Evolutionary conservation across 169 alveolate genomes (phyloP).

Genomic region (Plasmodium billcollinsi): DNA sequence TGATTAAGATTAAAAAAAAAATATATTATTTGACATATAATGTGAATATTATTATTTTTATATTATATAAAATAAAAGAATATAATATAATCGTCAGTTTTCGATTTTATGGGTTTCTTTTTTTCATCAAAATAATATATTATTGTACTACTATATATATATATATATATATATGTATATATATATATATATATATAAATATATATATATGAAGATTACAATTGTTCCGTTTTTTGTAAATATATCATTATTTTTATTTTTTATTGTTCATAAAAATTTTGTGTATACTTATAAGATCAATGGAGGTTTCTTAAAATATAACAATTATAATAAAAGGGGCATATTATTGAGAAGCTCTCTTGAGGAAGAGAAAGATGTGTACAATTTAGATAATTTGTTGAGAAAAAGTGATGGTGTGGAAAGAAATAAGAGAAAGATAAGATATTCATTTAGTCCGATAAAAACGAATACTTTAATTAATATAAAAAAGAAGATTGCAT

Average conservation of each 20-base stretch:
- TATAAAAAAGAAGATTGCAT: slow-evolving; percentile 42
- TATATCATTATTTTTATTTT: slow-evolving; percentile 12
- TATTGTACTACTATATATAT: too few species aligned
- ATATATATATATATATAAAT: too few species aligned
- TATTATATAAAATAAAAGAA: too few species aligned
- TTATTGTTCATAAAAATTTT: slow-evolving; percentile 7
- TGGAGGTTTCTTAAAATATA: neutral
- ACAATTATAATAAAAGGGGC: neutral
- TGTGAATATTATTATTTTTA: too few species aligned
- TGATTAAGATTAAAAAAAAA: too few species aligned
- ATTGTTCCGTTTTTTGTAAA: too few species aligned
- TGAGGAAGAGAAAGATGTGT: slow-evolving; percentile 13
- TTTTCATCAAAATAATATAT: too few species aligned
- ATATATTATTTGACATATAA: too few species aligned
- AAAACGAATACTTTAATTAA: slow-evolving; percentile 45
- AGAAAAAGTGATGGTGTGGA: neutral
- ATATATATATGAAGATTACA: too few species aligned
- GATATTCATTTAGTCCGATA: slow-evolving; percentile 57
- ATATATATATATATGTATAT: too few species aligned
- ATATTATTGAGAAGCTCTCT: neutral
- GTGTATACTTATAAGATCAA: slow-evolving; percentile 25
- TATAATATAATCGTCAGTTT: too few species aligned
- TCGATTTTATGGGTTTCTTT: too few species aligned
- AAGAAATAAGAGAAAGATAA: slow-evolving; percentile 14
- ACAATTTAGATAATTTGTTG: neutral